Evolutionary conservation across 495 filamentous ascomycete genomes (phyloP), one percentile per base, ranked within the genome.

Genomic region (Penicillium alfredii): DNA sequence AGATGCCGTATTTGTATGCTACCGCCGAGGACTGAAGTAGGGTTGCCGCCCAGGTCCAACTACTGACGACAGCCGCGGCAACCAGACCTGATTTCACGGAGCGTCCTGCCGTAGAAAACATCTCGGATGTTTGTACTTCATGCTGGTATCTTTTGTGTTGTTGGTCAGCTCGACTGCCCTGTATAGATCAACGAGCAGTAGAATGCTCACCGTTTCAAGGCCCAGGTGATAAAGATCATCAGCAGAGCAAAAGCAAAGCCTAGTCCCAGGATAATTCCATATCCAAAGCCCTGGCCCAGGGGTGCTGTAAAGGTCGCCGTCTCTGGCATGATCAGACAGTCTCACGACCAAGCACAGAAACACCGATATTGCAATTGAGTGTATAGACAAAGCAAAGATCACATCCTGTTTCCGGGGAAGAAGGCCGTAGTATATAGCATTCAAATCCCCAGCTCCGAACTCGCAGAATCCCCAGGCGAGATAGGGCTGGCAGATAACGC

Each of bases 31-130:
- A 84, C 56, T 96, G 90, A n/a, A 68, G 55, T 16, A 65, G 61
- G 15, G 64, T 71, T 18, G 68, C 70, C 16, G 66, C 68, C 87
- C 88, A 95, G 6, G 90, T 96, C 90, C 90, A 97, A 26, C 82
- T 88, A 41, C 84, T 89, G 12, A 95, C 89, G 24, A 96, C 90
- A n/a, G 90, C 89, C 18, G 85, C 83, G 3, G 87, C 86, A n/a
- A 96, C 89, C 11, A 97, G 70, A 32, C 90, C 90, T 8, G 86
- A 89, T 51, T 94, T 97, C 50, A 97, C 90, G 7, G 89, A 94
- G 30, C 90, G 71, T 11, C 90, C 90, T 30, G 90, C 90, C 2
- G 90, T 97, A 42, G 77, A 88, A 76, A 96, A 97, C 85, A 93
- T 94, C 63, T 97, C 90, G 0, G 86, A 93, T 1, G 90, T 97